Evolutionary conservation across 106 monocot species (phyloP).

Genomic region (Posidonia australis): DNA sequence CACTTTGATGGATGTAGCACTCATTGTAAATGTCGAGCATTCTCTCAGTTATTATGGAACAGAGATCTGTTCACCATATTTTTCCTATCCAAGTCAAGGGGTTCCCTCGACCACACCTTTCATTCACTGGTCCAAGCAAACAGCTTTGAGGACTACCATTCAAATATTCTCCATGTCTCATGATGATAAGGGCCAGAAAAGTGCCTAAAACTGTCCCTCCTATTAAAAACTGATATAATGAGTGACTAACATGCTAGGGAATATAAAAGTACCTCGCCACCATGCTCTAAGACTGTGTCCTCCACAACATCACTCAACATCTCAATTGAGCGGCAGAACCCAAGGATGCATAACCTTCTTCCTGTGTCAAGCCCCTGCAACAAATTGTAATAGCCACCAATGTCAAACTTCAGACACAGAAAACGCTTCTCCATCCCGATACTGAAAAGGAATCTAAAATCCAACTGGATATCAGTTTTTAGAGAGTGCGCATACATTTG

Average conservation of each 20-base stretch:
- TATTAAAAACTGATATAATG: too few species aligned
- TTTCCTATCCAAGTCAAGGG: background rate
- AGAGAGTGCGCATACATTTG: slow-evolving; percentile 45
- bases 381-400: background rate
- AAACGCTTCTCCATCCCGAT: background rate
- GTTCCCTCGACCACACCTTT: background rate
- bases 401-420: background rate
- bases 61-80: background rate
- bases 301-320: slow-evolving; percentile 96
- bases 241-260: background rate
- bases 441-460: background rate
- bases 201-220: background rate
- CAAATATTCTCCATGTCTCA: too few species aligned
- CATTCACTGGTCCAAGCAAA: background rate
- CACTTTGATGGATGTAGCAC: too few species aligned
- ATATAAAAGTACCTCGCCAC: slow-evolving; percentile 60
- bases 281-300: slow-evolving; percentile 88
- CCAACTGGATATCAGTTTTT: background rate
- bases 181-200: background rate
- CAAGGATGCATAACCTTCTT: slow-evolving; percentile 92
- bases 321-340: slow-evolving; percentile 93
- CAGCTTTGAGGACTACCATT: background rate
- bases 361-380: slow-evolving; percentile 72
- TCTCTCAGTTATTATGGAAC: too few species aligned
- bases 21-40: too few species aligned